Conservation (phyloP, 306 rosid species). For the Aeschynomene evenia region DNA sequence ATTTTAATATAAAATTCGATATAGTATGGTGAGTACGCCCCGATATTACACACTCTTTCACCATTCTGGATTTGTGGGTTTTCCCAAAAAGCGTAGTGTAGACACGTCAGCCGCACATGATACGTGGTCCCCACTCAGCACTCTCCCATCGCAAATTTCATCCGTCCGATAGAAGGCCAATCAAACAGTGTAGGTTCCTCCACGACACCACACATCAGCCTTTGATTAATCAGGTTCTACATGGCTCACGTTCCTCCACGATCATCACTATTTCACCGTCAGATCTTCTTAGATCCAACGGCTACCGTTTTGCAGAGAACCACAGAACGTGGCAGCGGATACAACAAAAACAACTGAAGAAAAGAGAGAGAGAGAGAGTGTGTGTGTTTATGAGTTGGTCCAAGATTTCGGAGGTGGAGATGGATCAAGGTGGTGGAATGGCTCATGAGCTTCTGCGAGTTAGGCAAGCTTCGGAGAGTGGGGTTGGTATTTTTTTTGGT, state of each 20-base stretch:
- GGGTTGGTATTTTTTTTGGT: slow-evolving; percentile 49
- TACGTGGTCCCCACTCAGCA: slow-evolving; percentile 35
- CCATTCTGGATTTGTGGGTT: no score
- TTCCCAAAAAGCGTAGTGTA: not conserved
- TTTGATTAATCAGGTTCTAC: slow-evolving; percentile 54
- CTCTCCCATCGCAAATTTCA: not conserved
- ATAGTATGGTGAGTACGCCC: no score
- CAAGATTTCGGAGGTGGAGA: slow-evolving; percentile 37
- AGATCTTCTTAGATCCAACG: slow-evolving; percentile 35
- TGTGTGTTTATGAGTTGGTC: no score
- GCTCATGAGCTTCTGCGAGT: slow-evolving; percentile 78
- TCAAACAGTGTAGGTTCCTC: slow-evolving; percentile 29
- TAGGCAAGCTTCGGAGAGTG: slow-evolving; percentile 72
- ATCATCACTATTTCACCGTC: slow-evolving; percentile 11
- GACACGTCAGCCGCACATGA: not conserved
- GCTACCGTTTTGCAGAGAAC: not conserved
- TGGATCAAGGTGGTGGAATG: slow-evolving; percentile 77
- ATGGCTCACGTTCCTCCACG: slow-evolving; percentile 71
- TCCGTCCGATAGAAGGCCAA: slow-evolving; percentile 37
- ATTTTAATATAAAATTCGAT: no score
- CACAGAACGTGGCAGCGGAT: slow-evolving; percentile 37
- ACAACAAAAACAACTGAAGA: not conserved
- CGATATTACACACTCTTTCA: no score
- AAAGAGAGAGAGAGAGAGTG: slow-evolving; percentile 18
- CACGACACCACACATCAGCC: slow-evolving; percentile 55